Conservation (phyloP, 1,284 basidiomycete species). For the Erythrobasidium hasegawianum region DNA sequence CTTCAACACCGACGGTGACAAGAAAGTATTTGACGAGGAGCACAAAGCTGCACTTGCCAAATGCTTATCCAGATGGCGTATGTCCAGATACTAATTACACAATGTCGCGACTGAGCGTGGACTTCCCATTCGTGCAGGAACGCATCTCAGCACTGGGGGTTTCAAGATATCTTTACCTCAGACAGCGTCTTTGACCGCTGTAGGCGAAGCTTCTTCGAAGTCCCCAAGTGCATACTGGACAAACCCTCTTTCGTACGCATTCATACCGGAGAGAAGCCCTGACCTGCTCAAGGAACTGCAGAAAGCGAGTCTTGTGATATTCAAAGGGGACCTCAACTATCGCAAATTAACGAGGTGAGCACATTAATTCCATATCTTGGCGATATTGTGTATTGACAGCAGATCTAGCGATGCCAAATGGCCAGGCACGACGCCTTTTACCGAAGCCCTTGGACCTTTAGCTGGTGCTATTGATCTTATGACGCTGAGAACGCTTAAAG, state of each 20-base stretch:
- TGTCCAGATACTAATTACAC: background rate
- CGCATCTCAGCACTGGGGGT: slow-evolving; percentile 22
- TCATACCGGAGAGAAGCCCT: slow-evolving; percentile 63
- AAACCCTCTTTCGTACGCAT: slow-evolving; percentile 73
- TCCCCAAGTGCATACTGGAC: slow-evolving; percentile 66
- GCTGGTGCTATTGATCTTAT: slow-evolving; percentile 34
- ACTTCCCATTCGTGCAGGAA: background rate
- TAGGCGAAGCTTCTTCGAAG: background rate
- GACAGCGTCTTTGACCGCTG: background rate
- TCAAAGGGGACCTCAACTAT: slow-evolving; percentile 95
- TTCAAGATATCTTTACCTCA: slow-evolving; percentile 17
- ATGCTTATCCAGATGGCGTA: slow-evolving; percentile 49
- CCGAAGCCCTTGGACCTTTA: slow-evolving; percentile 65
- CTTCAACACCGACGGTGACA: slow-evolving; percentile 54
- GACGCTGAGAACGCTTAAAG: slow-evolving; percentile 76
- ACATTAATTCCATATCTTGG: background rate
- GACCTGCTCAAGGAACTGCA: slow-evolving; percentile 61
- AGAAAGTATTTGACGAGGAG: slow-evolving; percentile 58
- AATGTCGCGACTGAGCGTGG: background rate
- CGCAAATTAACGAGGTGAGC: slow-evolving; percentile 63
- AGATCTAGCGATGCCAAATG: slow-evolving; percentile 72
- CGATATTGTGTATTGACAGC: background rate
- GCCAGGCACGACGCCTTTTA: slow-evolving; percentile 77
- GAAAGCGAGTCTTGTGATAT: slow-evolving; percentile 74
- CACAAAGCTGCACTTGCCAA: slow-evolving; percentile 74